Evolutionary conservation across 331 rosid species (phyloP).

Genomic region (Arachis monticola): DNA sequence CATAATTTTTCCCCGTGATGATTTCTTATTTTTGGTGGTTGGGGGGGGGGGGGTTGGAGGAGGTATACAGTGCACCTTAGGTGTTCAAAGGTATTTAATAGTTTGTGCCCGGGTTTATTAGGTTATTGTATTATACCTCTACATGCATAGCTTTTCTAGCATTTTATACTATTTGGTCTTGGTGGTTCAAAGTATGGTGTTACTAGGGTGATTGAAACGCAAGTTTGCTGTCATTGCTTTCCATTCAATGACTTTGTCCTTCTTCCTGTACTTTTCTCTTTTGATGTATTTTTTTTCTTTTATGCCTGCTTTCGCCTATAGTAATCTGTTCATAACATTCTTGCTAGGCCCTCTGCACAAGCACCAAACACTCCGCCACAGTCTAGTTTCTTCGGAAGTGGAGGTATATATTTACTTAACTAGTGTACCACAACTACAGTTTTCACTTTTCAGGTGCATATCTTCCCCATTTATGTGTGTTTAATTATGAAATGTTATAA

Average conservation of each 20-base stretch:
- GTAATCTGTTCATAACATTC: constrained; percentile 37
- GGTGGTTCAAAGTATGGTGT: constrained; percentile 20
- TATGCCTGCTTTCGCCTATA: constrained; percentile 21
- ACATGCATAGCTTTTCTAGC: constrained; percentile 13
- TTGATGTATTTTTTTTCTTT: neutral
- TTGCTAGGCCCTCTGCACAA: constrained; percentile 58
- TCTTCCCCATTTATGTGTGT: constrained; percentile 16
- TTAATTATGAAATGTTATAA: constrained; percentile 35
- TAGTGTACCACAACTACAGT: constrained; percentile 8
- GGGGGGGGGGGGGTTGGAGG: constrained; percentile 1
- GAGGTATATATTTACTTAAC: constrained; percentile 40
- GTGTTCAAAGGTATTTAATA: constrained; percentile 8
- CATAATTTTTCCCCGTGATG: constrained; percentile 13
- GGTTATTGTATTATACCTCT: constrained; percentile 22
- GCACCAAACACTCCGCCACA: constrained; percentile 43
- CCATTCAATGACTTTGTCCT: constrained; percentile 25
- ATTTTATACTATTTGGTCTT: constrained; percentile 15
- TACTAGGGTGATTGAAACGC: constrained; percentile 36
- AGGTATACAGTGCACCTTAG: constrained; percentile 18
- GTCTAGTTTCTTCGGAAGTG: constrained; percentile 44
- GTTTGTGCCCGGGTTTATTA: constrained; percentile 15
- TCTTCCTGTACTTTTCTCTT: constrained; percentile 25
- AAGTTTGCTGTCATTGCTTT: constrained; percentile 11
- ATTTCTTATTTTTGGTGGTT: neutral
- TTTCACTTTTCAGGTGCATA: constrained; percentile 15